Evolutionary conservation across 352 stramenopile genomes (phyloP).

Genomic region (Globisporangium paroecandrum): DNA sequence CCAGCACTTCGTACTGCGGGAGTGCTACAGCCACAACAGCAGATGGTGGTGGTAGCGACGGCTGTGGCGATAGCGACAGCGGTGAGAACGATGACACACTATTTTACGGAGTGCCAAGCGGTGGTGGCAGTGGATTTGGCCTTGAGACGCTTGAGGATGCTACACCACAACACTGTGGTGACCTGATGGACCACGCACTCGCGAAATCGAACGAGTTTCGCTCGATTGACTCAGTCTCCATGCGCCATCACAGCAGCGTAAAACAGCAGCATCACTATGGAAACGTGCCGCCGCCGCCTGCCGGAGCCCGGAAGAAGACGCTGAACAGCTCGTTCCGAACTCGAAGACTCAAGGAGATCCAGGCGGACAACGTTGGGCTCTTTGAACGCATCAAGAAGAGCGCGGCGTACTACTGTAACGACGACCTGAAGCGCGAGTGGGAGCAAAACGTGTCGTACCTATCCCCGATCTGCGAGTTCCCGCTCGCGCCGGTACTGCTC

Average conservation of each 20-base stretch:
- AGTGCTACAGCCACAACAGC: background rate
- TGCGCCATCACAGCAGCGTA: background rate
- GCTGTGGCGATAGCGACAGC: background rate
- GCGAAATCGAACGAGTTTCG: conserved; percentile 58
- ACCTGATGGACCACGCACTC: conserved; percentile 9
- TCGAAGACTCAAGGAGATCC: conserved; percentile 59
- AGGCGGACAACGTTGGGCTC: conserved; percentile 49
- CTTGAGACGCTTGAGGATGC: background rate
- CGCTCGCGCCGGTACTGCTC: conserved; percentile 25
- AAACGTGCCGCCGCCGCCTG: conserved; percentile 21
- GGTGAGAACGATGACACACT: background rate
- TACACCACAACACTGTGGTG: background rate
- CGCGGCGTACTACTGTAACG: conserved; percentile 56
- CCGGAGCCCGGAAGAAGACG: conserved; percentile 26
- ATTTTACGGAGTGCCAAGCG: background rate
- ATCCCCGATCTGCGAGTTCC: conserved; percentile 68
- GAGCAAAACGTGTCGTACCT: conserved; percentile 70
- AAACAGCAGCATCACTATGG: conserved; percentile 8
- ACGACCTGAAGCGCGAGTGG: conserved; percentile 56
- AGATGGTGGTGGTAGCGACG: background rate
- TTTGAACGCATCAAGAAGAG: conserved; percentile 64
- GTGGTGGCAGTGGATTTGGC: background rate
- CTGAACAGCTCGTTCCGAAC: conserved; percentile 48
- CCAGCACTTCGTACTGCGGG: background rate
- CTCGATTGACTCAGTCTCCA: conserved; percentile 23